Base-by-base conservation (phyloP, 2,329 filamentous ascomycete species). In the Penicillium sp. region DNA sequence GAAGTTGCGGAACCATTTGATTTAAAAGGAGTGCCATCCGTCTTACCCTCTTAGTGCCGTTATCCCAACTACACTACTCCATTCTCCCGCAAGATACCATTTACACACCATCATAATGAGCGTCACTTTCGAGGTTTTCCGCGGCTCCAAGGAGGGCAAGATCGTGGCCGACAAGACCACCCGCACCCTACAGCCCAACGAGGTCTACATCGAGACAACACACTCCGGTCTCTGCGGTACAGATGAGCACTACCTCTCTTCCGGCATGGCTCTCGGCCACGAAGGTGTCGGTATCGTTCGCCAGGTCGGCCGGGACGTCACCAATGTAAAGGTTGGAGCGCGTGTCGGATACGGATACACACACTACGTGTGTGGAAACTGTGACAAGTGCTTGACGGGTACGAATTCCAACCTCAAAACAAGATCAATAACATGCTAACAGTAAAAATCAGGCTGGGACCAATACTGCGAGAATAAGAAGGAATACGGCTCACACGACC, bases 201-300 rank as follows among this genome's bases (percentile, higher is more conserved):
- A 67, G 42, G 63, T 66, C 24, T 68, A 57, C 29, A 64, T 67
- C 34, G 62, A 68, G 50, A 67, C 64, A 20, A 66, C 65, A 5
- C 61, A 66, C 43, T 69, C 67, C 20, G 66, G 67, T n/a, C 61
- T 69, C 3, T 69, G 66, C 37, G 62, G 64, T 24, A 68, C 66
- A 11, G 66, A 69, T 29, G 58, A 68, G 53, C 65, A 67, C 52
- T 67, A 31, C 45, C 39, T 68, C 44, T 56, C 60, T 20, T 58
- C 64, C 14, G 60, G 61, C 18, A 46, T 64, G 32, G 70, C 54
- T 3, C 75, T 84, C 29, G 82, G 82, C 44, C 82, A 84, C 69
- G 82, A 84, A 64, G 82, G 82, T 55, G 77, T 79, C 32, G 82
- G 82, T 47, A 63, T 81, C 8, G 74, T 85, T 50, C 75, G 81